phyloP scores from a whole-genome alignment of 192 early-diverging fungal species.

The Mortierella hygrophila region DNA sequence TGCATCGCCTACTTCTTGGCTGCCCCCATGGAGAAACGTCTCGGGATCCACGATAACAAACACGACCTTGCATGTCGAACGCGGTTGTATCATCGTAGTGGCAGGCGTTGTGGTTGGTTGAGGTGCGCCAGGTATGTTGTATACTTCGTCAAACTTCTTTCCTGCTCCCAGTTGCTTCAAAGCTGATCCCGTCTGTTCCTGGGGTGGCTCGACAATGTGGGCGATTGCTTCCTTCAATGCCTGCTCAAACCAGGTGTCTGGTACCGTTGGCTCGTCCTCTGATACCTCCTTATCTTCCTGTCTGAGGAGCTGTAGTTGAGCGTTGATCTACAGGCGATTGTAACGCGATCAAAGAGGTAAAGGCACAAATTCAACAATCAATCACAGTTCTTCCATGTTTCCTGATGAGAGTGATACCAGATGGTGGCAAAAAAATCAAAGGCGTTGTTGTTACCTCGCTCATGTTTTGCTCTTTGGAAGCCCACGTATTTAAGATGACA shows the following conservation, averaged over 20 bases:
- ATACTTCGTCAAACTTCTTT: not conserved
- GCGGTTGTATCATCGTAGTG: not conserved
- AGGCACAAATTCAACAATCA: not conserved
- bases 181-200: not conserved
- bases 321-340: constrained; percentile 20
- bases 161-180: not conserved
- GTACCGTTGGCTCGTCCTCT: not conserved
- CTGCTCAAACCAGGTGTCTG: constrained; percentile 19
- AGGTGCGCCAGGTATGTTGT: too few species aligned
- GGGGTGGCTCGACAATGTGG: constrained; percentile 33
- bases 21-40: not conserved
- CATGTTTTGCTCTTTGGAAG: constrained; percentile 22
- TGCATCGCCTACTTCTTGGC: not conserved
- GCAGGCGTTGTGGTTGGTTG: not conserved
- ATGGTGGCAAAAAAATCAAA: not conserved
- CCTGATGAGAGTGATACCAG: not conserved
- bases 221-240: constrained; percentile 41
- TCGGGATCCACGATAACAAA: constrained; percentile 28
- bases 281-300: constrained; percentile 24
- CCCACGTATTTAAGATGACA: constrained; percentile 34
- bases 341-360: not conserved
- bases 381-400: not conserved
- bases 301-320: constrained; percentile 25
- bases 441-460: constrained; percentile 11
- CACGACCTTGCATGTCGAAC: constrained; percentile 19